phyloP scores from a whole-genome alignment of 148 eudicot species.

The Linanthus parryae region DNA sequence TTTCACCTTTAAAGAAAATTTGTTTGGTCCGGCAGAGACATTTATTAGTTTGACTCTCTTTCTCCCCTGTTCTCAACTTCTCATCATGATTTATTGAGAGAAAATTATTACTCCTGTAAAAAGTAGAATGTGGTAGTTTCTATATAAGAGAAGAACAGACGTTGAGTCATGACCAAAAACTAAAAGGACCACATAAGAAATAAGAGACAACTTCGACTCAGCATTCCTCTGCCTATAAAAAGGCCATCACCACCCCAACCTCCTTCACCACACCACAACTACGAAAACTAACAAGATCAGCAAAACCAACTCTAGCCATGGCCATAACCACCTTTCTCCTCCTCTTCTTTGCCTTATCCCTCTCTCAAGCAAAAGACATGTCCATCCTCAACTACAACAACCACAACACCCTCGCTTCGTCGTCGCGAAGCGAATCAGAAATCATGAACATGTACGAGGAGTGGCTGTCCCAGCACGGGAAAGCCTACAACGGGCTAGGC shows the following conservation, averaged over 20 bases:
- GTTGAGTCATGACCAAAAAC: no score
- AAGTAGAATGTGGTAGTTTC: no score
- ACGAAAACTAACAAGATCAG: neutral
- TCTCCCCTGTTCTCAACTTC: no score
- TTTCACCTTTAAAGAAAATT: no score
- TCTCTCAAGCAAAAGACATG: conserved; percentile 5
- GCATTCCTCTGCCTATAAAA: conserved; percentile 22
- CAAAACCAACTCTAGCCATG: conserved; percentile 11
- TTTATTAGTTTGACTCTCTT: no score
- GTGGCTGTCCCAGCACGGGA: conserved; percentile 67
- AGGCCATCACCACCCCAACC: conserved; percentile 6
- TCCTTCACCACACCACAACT: neutral
- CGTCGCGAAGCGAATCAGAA: conserved; percentile 38
- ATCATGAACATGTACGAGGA: conserved; percentile 40
- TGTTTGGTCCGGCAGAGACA: no score
- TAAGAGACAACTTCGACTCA: no score
- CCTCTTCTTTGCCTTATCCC: conserved; percentile 18
- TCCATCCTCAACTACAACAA: conserved; percentile 12
- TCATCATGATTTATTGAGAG: no score
- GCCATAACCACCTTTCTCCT: conserved; percentile 22
- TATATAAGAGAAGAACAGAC: no score
- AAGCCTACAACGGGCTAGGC: conserved; percentile 52
- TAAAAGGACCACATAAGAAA: no score
- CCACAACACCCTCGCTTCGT: neutral
- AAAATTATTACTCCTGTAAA: no score